Evolutionary conservation across 805 yeast genomes (phyloP).

Genomic region (Ogataea zsoltii): DNA sequence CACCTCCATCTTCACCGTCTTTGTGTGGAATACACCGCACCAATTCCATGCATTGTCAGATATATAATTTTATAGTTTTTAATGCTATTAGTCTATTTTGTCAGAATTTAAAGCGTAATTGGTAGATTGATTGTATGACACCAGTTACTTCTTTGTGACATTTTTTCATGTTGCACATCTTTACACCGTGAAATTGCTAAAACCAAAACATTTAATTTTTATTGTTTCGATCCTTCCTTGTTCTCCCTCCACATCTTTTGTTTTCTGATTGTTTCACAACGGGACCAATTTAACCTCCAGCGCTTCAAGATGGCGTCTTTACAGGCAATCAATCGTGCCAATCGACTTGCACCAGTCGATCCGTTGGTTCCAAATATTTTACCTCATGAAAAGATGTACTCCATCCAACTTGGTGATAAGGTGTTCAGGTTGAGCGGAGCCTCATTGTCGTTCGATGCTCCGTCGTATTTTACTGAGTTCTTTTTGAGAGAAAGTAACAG

Average conservation of each 20-base stretch:
- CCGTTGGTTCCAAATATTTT: constrained; percentile 52
- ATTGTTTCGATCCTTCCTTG: background rate
- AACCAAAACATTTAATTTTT: no score
- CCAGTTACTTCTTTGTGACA: no score
- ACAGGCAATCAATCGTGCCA: background rate
- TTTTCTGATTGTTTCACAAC: background rate
- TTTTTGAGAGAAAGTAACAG: constrained; percentile 46
- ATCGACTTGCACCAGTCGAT: constrained; percentile 22
- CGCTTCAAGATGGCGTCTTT: constrained; percentile 7
- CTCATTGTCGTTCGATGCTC: constrained; percentile 81
- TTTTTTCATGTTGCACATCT: no score
- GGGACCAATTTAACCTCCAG: background rate
- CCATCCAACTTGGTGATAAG: constrained; percentile 67
- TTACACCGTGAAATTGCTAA: background rate
- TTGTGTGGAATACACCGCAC: constrained; percentile 7
- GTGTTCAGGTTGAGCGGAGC: constrained; percentile 76
- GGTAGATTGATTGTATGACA: no score
- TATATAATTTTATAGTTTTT: constrained; percentile 11
- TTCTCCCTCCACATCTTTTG: background rate
- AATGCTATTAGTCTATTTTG: constrained; percentile 10
- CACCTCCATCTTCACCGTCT: background rate
- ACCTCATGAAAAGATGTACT: constrained; percentile 69
- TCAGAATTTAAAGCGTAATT: background rate
- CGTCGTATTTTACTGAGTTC: constrained; percentile 81
- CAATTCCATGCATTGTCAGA: constrained; percentile 6